Evolutionary conservation across 2,329 filamentous ascomycete species (phyloP).

Genomic region (Colletotrichum gigasporum): DNA sequence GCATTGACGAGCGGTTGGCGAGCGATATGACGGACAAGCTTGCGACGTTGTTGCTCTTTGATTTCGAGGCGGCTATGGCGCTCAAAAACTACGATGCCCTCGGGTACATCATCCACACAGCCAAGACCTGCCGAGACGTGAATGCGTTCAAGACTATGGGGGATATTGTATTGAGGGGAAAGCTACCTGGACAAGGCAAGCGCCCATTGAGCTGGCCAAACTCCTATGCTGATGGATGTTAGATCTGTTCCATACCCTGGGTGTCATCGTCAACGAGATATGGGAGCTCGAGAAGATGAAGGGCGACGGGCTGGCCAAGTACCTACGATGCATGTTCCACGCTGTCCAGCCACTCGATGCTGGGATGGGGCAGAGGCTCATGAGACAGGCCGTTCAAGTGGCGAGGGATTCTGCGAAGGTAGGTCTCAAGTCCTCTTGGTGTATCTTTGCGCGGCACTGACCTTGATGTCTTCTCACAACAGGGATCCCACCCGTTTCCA

Average conservation of each 20-base stretch:
- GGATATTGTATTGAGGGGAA: conserved; percentile 68
- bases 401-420: conserved; percentile 61
- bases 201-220: neutral
- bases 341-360: conserved; percentile 68
- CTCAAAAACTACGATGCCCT: conserved; percentile 76
- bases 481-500: conserved; percentile 60
- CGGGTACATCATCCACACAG: conserved; percentile 64
- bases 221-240: neutral
- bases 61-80: conserved; percentile 78
- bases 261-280: conserved; percentile 76
- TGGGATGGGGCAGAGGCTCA: conserved; percentile 64
- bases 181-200: conserved; percentile 61
- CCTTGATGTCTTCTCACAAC: conserved; percentile 39
- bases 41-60: conserved; percentile 75
- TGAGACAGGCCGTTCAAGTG: conserved; percentile 70
- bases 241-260: conserved; percentile 65
- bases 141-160: conserved; percentile 70
- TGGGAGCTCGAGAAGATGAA: conserved; percentile 67
- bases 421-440: conserved; percentile 30
- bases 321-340: conserved; percentile 82
- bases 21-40: conserved; percentile 70
- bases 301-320: conserved; percentile 72
- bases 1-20: conserved; percentile 52
- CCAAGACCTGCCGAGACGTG: conserved; percentile 53
- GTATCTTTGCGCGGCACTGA: neutral